Evolutionary conservation across 768 basidiomycete genomes (phyloP).

Genomic region (Termitomyces sp.): DNA sequence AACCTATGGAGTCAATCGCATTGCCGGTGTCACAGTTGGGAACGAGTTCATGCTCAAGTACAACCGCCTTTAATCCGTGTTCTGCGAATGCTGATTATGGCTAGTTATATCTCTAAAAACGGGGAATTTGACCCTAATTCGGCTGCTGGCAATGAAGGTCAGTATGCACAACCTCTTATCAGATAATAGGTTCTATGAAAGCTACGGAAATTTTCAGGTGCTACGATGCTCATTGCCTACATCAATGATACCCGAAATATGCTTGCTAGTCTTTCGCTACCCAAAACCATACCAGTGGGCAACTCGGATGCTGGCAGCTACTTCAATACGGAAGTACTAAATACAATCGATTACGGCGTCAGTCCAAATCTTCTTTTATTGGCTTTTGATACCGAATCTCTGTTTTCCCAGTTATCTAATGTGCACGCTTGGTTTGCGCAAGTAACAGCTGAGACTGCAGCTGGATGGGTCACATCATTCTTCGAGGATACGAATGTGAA

Average conservation of each 20-base stretch:
- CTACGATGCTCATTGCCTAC: constrained; percentile 52
- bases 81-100: neutral
- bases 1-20: constrained; percentile 72
- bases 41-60: constrained; percentile 89
- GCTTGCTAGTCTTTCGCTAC: constrained; percentile 51
- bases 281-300: constrained; percentile 68
- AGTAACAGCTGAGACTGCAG: constrained; percentile 63
- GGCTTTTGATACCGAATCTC: neutral
- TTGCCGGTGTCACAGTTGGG: constrained; percentile 84
- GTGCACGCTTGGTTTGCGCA: constrained; percentile 96
- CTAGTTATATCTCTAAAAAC: constrained; percentile 56
- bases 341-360: constrained; percentile 65
- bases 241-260: constrained; percentile 63
- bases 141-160: constrained; percentile 47
- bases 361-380: constrained; percentile 19
- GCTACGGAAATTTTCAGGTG: constrained; percentile 34
- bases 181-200: neutral
- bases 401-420: constrained; percentile 64
- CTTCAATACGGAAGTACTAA: constrained; percentile 69
- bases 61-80: neutral
- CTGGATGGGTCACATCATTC: constrained; percentile 79
- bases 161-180: neutral
- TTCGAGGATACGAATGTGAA: constrained; percentile 67
- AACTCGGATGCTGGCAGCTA: constrained; percentile 85
- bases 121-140: constrained; percentile 54